Evolutionary conservation across 805 yeast species (phyloP), one percentile per base, ranked within the genome.

Genomic region (Nakazawaea ernobii): DNA sequence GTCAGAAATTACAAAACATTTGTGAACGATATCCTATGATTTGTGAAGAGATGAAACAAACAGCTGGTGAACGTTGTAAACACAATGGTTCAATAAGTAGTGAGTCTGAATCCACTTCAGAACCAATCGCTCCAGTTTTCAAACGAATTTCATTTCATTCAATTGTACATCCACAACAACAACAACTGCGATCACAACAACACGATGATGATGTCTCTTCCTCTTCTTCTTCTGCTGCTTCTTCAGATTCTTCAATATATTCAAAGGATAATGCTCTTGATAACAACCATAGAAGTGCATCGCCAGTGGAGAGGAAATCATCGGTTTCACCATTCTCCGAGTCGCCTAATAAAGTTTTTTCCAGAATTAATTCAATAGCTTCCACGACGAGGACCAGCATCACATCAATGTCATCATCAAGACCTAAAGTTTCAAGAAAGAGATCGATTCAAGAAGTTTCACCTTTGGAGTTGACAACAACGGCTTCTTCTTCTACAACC

Each of bases 21-120:
- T 78, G 86, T 56, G 60, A 66, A 6, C 67, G 78, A 51, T 83
- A 79, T 57, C 88, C 90, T 0, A 62, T 68, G 27, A 70, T 85
- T 11, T 70, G 74, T 40, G 77, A 76, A 39, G 83, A 80, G 42
- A 81, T 85, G 73, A 70, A 71, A 52, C 67, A 63, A 36, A 81
- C 87, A 0, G 88, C 91, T 6, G 67, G 69, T 30, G 75, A 71
- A 54, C 70, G 90, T 51, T 63, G 61, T 35, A 56, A 54, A 38
- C 52, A 50, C 28, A 60, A 64, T 48, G 61, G 59, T 40, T 60
- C 64, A 10, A 56, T 59, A 14, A 39, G 26, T 17, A 35, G 30
- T 27, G 35, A 40, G 8, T 33, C 36, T 13, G 38, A 28, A 7
- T 26, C 37, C 17, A 30, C 29, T 24, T 32, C 48, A n/a, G 29